phyloP scores from a whole-genome alignment of 371 early-diverging fungal species.

The Dentiscutata heterogama region DNA sequence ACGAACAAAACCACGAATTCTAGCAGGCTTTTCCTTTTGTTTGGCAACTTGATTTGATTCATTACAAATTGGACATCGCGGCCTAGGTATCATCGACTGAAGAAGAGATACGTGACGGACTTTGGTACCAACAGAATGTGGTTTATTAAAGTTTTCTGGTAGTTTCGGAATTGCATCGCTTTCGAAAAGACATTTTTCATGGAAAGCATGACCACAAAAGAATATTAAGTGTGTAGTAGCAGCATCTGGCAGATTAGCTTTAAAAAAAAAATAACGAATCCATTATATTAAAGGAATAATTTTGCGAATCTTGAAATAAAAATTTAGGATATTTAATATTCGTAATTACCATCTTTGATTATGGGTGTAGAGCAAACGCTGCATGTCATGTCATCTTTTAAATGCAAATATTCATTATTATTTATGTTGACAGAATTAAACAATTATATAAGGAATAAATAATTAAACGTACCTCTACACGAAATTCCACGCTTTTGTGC shows the following conservation, averaged over 20 bases:
- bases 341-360: conserved; percentile 59
- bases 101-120: conserved; percentile 17
- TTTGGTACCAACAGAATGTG: conserved; percentile 19
- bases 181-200: conserved; percentile 71
- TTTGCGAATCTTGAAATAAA: no score
- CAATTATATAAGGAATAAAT: neutral
- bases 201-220: conserved; percentile 82
- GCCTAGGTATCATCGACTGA: neutral
- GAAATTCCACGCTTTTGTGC: conserved; percentile 78
- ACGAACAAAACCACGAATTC: conserved; percentile 29
- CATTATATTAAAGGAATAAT: neutral
- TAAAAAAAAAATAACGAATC: neutral
- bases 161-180: conserved; percentile 35
- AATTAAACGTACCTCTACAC: conserved; percentile 47
- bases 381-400: conserved; percentile 69
- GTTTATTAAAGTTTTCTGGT: conserved; percentile 7
- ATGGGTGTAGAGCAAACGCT: conserved; percentile 70
- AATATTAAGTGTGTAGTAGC: conserved; percentile 66
- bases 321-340: neutral
- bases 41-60: neutral
- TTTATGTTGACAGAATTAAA: neutral
- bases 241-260: conserved; percentile 8
- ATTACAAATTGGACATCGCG: conserved; percentile 43
- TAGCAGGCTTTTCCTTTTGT: neutral
- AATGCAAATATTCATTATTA: neutral